phyloP scores from a whole-genome alignment of 2,329 filamentous ascomycete species.

The Pseudogymnoascus sp. region DNA sequence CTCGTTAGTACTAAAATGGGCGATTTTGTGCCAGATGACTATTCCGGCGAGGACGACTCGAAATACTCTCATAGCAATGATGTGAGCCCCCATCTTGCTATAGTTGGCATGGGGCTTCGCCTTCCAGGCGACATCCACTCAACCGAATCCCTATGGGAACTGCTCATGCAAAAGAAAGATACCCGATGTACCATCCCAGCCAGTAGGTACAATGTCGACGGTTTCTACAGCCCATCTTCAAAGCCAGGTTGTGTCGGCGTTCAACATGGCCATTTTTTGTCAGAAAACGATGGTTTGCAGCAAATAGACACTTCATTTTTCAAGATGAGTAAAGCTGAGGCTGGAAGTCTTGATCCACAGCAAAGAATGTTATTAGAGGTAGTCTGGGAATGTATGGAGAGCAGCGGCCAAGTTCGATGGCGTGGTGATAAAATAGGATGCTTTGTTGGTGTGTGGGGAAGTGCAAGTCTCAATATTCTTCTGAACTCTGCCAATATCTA shows the following conservation, averaged over 20 bases:
- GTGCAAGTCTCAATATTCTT: not conserved
- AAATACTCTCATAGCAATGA: not conserved
- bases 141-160: slow-evolving; percentile 31
- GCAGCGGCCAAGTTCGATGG: slow-evolving; percentile 15
- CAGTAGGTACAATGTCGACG: slow-evolving; percentile 18
- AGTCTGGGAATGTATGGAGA: slow-evolving; percentile 24
- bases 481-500: not conserved
- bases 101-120: slow-evolving; percentile 30
- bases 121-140: slow-evolving; percentile 29
- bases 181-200: slow-evolving; percentile 16
- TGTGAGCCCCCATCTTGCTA: slow-evolving; percentile 26
- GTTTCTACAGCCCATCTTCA: slow-evolving; percentile 11
- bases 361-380: slow-evolving; percentile 23
- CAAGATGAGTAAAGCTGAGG: slow-evolving; percentile 12
- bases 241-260: not conserved
- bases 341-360: slow-evolving; percentile 26
- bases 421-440: not conserved
- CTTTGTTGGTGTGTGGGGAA: not conserved
- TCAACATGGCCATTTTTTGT: slow-evolving; percentile 14
- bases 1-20: not conserved
- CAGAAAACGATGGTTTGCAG: slow-evolving; percentile 9
- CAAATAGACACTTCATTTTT: slow-evolving; percentile 21
- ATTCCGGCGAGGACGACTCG: not conserved
- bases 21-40: not conserved
- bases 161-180: not conserved